Evolutionary conservation across 2,329 filamentous ascomycete species (phyloP), one percentile per base, ranked within the genome.

Genomic region (Teratosphaeria viscida): DNA sequence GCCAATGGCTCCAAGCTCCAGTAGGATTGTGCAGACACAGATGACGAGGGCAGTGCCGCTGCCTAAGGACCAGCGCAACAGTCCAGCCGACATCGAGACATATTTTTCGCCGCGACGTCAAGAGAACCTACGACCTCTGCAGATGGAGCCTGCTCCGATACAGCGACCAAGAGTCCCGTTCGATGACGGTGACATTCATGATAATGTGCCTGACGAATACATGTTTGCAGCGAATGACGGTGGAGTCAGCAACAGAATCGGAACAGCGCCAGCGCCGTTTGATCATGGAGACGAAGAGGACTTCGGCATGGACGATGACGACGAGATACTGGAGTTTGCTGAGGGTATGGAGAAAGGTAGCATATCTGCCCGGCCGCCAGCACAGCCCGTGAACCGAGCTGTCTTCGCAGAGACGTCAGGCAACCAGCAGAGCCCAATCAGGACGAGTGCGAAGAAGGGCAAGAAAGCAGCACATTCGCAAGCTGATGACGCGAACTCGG

Each of bases 261-360:
- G 73, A 10, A 71, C 72, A 19, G 72, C 73, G 27, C 72, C 72
- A 12, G 64, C 61, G 27, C 62, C 60, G 26, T 59, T 62, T 29
- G 52, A 64, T 16, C 61, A 68, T 27, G 65, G 69, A 27, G 66
- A 71, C 8, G 68, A 63, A 8, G 70, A 71, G 53, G 71, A 71
- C 27, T 74, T 69, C 60, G 72, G 68, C 37, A 67, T 68, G 16
- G 70, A 66, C 32, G 72, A 72, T 39, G 70, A 72, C 19, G 72
- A 73, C 54, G 73, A 73, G 32, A 72, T 79, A 62, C 68, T 78
- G 27, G 71, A 79, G 57, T 66, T 76, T 52, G 73, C 77, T 10
- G 72, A 74, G 49, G 72, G 77, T 56, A 67, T 77, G 49, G 77
- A 79, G 58, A 74, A 74, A 35, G 64, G 68, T 54, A 72, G 70